Evolutionary conservation across 306 rosid species (phyloP), one percentile per base, ranked within the genome.

Genomic region (Spatholobus suberectus): DNA sequence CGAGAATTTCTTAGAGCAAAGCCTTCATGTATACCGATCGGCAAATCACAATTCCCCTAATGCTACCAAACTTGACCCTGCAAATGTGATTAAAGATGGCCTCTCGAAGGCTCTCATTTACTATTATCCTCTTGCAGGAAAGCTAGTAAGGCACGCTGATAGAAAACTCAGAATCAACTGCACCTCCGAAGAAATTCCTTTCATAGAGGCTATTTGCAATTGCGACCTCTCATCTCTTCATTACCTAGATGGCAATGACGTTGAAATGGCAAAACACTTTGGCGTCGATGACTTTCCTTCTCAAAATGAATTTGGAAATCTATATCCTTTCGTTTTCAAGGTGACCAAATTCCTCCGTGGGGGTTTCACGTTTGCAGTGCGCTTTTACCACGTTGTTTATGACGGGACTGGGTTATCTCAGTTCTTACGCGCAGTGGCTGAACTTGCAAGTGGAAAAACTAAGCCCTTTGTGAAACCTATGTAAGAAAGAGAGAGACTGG

Each of bases 41-140:
- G 2, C 65, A 49, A 81, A 47, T 21, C 26, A 20, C 24, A 17
- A 38, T 17, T 54, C 59, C 40, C 52, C 44, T 3, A 21, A 21
- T 3, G 23, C 14, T 41, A 8, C 55, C 62, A 61, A 27, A 59
- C 38, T 3, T 37, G 87, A 87, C 52, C 86, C 86, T 18, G 65
- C 81, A 18, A 3, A 4, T 27, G 21, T 83, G 27, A 80, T 87
- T 14, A 57, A 77, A 72, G 75, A 84, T 68, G 87, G 86, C 47
- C 84, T 84, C n/a, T 81, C 90, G 32, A 72, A 87, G 54, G 84
- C 66, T 32, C 26, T 87, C 51, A n/a, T 59, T 40, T 81, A 46
- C 23, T 87, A 87, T 32, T 79, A 88, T 44, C 90, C 90, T 52
- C 75, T 88, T 43, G 90, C 88, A 0, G 90, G 90, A 10, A 72